Evolutionary conservation across 106 monocot genomes (phyloP).

Genomic region (Dendrobium nobile): DNA sequence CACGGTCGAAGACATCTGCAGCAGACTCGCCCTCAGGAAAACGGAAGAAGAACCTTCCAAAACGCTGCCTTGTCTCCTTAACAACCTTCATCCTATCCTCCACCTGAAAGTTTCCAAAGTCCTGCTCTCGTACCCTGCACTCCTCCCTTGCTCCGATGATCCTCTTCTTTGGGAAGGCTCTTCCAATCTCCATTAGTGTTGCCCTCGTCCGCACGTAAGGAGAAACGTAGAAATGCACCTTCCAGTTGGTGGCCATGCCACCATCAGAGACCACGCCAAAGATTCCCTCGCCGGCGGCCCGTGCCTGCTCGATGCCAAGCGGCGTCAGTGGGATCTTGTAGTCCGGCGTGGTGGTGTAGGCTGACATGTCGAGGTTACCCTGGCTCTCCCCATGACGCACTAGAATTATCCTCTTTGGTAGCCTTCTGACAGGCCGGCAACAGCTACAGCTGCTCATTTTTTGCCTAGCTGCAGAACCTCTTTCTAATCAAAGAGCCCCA

Average conservation of each 20-base stretch:
- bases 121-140: slow-evolving; percentile 88
- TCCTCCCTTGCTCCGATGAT: slow-evolving; percentile 83
- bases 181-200: slow-evolving; percentile 78
- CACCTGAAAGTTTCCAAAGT: slow-evolving; percentile 95
- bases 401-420: slow-evolving; percentile 82
- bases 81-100: slow-evolving; percentile 77
- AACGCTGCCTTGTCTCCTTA: slow-evolving; percentile 71
- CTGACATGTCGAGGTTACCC: slow-evolving; percentile 74
- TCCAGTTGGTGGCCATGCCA: slow-evolving; percentile 27
- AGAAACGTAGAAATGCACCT: slow-evolving; percentile 83
- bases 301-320: slow-evolving; percentile 58
- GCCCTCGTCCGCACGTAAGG: slow-evolving; percentile 64
- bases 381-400: slow-evolving; percentile 90
- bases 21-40: slow-evolving; percentile 98
- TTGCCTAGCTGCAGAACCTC: neutral
- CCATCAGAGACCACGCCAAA: slow-evolving; percentile 21
- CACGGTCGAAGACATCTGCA: slow-evolving; percentile 89
- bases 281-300: slow-evolving; percentile 43
- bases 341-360: slow-evolving; percentile 88
- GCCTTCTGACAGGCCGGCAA: slow-evolving; percentile 17
- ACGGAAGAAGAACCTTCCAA: slow-evolving; percentile 93
- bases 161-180: slow-evolving; percentile 40
- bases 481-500: neutral
- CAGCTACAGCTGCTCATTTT: neutral
- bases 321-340: slow-evolving; percentile 69